Evolutionary conservation across 345 rosid genomes (phyloP), one percentile per base, ranked within the genome.

Genomic region (Erysimum cheiranthoides): DNA sequence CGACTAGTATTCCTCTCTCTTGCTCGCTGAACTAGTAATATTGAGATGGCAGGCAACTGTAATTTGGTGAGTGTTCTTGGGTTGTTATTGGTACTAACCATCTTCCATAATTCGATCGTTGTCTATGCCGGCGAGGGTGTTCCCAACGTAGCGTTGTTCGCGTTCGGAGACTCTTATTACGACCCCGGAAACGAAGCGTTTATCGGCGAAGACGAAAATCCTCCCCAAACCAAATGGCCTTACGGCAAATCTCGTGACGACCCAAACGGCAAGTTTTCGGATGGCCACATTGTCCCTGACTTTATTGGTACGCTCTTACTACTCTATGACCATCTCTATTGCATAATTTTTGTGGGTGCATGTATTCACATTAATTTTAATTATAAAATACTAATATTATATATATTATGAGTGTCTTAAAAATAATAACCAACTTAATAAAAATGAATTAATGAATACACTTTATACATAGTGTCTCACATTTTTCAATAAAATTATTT

Each of bases 251-350:
- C 75, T 49, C 58, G 66, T 1, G 74, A 73, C 50, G 57, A 73
- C 21, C 71, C 83, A 7, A 76, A 79, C 31, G 85, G 85, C 35
- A 76, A 79, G 11, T 61, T 68, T 10, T 76, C 79, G 39, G 85
- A 82, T 14, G 85, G 85, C 16, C 42, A 56, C 17, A 62, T 82
- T 8, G 52, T 77, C 39, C 83, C 83, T 0, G 85, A 79, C 56
- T 82, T 82, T 14, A 64, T 82, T 34, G 81, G 85, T 82, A 76
- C 18, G 61, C 21, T 64, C 45, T 45, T 18, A 3, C 3, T 12
- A 67, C 30, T 38, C 49, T 21, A 21, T 0, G 25, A 21, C 25
- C 25, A 21, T 21, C 25, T 21, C 1, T 21, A 21, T 21, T 21
- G 25, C 25, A 21, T 21, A 21, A 21, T 21, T 21, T 21, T 21